A percentile compares a stretch with the other conserved stretches of the same genome.
Conservation (phyloP, 2,329 filamentous ascomycete genomes). For the Paraphoma sp. region DNA sequence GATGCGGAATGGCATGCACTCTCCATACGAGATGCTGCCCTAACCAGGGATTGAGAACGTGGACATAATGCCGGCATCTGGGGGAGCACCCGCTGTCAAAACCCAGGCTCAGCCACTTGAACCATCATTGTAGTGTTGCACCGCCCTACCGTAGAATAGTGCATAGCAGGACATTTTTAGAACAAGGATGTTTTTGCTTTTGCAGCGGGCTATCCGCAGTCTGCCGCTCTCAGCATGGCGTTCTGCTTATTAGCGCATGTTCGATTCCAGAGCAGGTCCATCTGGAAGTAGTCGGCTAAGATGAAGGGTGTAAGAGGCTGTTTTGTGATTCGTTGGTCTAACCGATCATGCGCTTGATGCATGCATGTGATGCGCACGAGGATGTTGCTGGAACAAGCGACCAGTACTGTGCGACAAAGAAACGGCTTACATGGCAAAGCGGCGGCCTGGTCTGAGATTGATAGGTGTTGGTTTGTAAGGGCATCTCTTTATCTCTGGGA, state of each 20-base stretch:
- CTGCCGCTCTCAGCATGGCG: neutral
- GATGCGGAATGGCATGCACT: too few species aligned
- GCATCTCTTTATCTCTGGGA: neutral
- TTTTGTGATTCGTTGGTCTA: slow-evolving; percentile 10
- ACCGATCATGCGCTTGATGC: slow-evolving; percentile 4
- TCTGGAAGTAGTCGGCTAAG: neutral
- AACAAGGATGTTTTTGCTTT: neutral
- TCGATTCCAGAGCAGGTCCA: neutral
- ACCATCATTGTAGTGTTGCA: neutral
- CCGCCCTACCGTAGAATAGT: neutral
- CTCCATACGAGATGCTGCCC: too few species aligned
- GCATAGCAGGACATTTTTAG: neutral
- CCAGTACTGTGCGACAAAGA: slow-evolving; percentile 7
- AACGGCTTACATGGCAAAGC: slow-evolving; percentile 2
- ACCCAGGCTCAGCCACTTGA: too few species aligned
- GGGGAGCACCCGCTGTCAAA: too few species aligned
- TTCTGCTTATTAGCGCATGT: neutral
- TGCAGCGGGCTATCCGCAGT: neutral
- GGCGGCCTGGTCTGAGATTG: slow-evolving; percentile 1
- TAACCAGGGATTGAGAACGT: too few species aligned
- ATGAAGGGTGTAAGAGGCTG: slow-evolving; percentile 8
- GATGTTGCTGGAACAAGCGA: slow-evolving; percentile 7
- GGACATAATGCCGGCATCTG: too few species aligned
- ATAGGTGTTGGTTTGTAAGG: slow-evolving; percentile 2
- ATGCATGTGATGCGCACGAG: slow-evolving; percentile 6